Evolutionary conservation across 176 grass and related monocot genomes (phyloP).

Genomic region (Musa troglodytarum): DNA sequence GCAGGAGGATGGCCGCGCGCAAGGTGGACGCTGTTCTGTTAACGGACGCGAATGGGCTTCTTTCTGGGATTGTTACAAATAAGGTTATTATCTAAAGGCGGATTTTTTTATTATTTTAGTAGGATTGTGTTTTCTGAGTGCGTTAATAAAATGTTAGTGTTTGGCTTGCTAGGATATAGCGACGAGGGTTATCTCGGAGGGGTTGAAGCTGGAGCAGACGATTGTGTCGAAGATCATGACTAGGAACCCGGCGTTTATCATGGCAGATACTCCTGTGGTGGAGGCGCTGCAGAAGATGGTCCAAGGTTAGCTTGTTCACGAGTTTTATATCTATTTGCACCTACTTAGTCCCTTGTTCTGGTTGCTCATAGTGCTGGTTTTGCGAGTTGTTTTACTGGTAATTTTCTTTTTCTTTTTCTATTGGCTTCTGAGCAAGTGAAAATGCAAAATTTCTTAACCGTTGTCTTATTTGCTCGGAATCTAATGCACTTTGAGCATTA

Average conservation of each 20-base stretch:
- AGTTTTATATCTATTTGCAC: background rate
- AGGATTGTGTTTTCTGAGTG: slow-evolving; percentile 11
- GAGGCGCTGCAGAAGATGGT: slow-evolving; percentile 99
- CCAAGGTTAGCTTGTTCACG: slow-evolving; percentile 42
- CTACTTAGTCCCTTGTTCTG: background rate
- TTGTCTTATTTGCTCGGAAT: background rate
- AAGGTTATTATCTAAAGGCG: slow-evolving; percentile 37
- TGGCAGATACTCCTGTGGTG: slow-evolving; percentile 63
- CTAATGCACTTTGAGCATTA: background rate
- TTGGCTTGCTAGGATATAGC: slow-evolving; percentile 60
- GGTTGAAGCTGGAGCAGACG: slow-evolving; percentile 79
- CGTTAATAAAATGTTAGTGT: background rate
- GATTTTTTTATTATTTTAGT: background rate
- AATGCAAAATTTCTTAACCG: background rate
- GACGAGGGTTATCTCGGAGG: slow-evolving; percentile 79
- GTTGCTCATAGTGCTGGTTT: background rate
- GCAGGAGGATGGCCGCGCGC: slow-evolving; percentile 78
- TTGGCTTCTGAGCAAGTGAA: background rate
- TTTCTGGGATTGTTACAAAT: slow-evolving; percentile 94
- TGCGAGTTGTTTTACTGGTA: background rate
- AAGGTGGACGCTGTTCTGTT: slow-evolving; percentile 74
- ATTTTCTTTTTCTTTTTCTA: background rate
- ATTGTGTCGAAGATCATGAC: slow-evolving; percentile 88
- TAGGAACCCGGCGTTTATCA: slow-evolving; percentile 65
- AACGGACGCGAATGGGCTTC: slow-evolving; percentile 85